A percentile compares a stretch with the other conserved stretches of the same genome.
These are phyloP conservation scores for Parasarocladium wereldwijsianum DNA, from an alignment of 2,329 filamentous ascomycete species.

Conservation along the genomic window DNA sequence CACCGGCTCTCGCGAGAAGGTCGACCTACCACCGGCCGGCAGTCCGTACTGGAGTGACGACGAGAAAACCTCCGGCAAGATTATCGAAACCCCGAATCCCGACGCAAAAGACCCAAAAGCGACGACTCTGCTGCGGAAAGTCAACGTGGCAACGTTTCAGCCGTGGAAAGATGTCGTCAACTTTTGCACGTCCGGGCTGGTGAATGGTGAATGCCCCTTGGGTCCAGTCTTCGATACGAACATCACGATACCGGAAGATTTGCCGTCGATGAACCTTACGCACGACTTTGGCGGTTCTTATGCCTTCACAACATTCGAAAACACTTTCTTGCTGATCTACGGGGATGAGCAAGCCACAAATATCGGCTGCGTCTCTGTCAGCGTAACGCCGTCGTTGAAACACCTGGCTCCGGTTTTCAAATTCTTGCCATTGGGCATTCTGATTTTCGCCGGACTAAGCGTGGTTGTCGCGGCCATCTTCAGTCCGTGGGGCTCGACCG, in stretches of 20 bases:
- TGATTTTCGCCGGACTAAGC: conserved; percentile 67
- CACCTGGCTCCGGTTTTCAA: conserved; percentile 51
- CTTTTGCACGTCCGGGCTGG: conserved; percentile 52
- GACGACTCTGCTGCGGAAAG: conserved; percentile 58
- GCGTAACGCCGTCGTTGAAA: conserved; percentile 73
- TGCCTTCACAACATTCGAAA: conserved; percentile 67
- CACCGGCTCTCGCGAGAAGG: conserved; percentile 48
- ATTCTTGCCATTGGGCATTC: conserved; percentile 63
- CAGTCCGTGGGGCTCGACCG: conserved; percentile 84
- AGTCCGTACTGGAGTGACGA: conserved; percentile 48
- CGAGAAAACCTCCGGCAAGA: conserved; percentile 57
- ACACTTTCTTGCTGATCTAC: conserved; percentile 60
- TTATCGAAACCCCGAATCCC: conserved; percentile 44
- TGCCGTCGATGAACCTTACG: conserved; percentile 61
- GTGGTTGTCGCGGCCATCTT: conserved; percentile 74
- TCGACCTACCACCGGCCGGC: conserved; percentile 43
- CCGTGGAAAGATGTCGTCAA: conserved; percentile 40
- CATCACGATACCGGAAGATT: conserved; percentile 20
- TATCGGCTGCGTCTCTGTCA: conserved; percentile 70
- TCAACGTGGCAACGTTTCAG: conserved; percentile 65
- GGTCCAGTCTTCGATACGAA: conserved; percentile 50
- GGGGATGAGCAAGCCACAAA: conserved; percentile 49
- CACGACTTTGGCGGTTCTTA: conserved; percentile 72
- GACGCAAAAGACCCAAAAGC: conserved; percentile 33
- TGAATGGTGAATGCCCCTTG: conserved; percentile 58